A percentile compares a stretch with the other conserved stretches of the same genome.
Conservation (phyloP, 2,329 filamentous ascomycete species). For the Nemania sp. region DNA sequence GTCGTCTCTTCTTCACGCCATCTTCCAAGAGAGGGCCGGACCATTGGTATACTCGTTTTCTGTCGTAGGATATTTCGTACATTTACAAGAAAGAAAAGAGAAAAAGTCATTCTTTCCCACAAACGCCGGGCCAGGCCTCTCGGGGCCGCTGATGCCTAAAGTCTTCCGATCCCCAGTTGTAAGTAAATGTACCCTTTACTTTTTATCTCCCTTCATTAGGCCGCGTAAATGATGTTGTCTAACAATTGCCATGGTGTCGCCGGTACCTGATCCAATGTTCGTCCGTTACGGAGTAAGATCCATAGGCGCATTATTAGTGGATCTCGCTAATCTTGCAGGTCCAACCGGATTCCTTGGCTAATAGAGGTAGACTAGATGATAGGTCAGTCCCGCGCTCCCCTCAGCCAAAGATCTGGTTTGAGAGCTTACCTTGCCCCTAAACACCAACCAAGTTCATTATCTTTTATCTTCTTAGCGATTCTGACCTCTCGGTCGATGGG, state of each 20-base stretch:
- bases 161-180: slow-evolving; percentile 9
- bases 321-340: slow-evolving; percentile 83
- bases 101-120: slow-evolving; percentile 12
- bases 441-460: slow-evolving; percentile 97
- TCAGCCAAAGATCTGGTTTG: neutral
- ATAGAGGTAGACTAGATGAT: slow-evolving; percentile 72
- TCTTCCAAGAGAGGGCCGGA: neutral
- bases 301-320: slow-evolving; percentile 48
- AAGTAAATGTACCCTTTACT: slow-evolving; percentile 6
- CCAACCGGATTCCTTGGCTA: slow-evolving; percentile 85
- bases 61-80: slow-evolving; percentile 18
- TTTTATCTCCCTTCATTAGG: slow-evolving; percentile 24
- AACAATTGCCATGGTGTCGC: slow-evolving; percentile 10
- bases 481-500: slow-evolving; percentile 93
- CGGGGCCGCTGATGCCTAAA: slow-evolving; percentile 6
- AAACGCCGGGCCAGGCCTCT: slow-evolving; percentile 24
- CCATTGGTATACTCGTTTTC: slow-evolving; percentile 9
- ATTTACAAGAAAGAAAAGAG: slow-evolving; percentile 8
- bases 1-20: neutral
- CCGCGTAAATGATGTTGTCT: slow-evolving; percentile 21
- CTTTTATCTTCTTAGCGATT: slow-evolving; percentile 98
- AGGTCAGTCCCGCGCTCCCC: slow-evolving; percentile 43
- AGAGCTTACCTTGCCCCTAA: slow-evolving; percentile 83
- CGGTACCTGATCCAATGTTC: neutral
- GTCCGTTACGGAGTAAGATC: neutral